A percentile compares a stretch with the other conserved stretches of the same genome.
phyloP scores from a whole-genome alignment of 2,329 filamentous ascomycete species.

The Ophiocordyceps camponoti-saundersi region DNA sequence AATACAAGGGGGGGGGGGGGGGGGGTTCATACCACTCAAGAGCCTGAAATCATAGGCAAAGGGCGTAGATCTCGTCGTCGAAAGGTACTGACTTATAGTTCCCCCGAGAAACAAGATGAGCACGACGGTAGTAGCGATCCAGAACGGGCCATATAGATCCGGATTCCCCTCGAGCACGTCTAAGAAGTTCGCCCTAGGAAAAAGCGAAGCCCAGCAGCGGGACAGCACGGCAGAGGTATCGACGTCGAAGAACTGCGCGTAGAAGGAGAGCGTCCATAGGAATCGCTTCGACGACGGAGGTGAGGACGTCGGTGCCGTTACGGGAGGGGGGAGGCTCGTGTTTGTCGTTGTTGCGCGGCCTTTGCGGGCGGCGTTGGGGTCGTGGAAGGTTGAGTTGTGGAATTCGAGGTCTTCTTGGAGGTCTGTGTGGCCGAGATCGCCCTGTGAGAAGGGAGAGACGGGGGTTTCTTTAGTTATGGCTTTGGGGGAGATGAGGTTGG shows the following conservation, averaged over 20 bases:
- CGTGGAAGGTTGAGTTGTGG: conserved; percentile 77
- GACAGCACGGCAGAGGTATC: conserved; percentile 80
- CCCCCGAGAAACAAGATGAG: conserved; percentile 90
- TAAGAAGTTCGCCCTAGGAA: conserved; percentile 84
- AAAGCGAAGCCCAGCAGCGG: conserved; percentile 78
- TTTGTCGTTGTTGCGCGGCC: conserved; percentile 23
- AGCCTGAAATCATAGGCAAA: conserved; percentile 88
- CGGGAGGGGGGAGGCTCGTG: conserved; percentile 38
- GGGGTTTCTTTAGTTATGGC: not conserved
- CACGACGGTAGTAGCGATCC: conserved; percentile 96
- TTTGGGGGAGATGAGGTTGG: not conserved
- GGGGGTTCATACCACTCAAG: conserved; percentile 46
- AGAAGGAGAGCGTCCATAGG: conserved; percentile 86
- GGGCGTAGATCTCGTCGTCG: conserved; percentile 46
- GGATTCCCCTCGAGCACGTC: conserved; percentile 95
- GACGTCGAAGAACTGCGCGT: conserved; percentile 96
- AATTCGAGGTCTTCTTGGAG: conserved; percentile 98
- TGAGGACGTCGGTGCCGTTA: conserved; percentile 26
- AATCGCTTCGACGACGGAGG: conserved; percentile 54
- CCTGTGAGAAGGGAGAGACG: conserved; percentile 31
- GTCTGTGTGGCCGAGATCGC: conserved; percentile 93
- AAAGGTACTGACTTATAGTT: conserved; percentile 83
- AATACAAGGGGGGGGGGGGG: no score
- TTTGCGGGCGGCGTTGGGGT: conserved; percentile 31
- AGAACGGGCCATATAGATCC: conserved; percentile 91